Evolutionary conservation across 1,284 basidiomycete genomes (phyloP).

Genomic region (Naganishia sp.): DNA sequence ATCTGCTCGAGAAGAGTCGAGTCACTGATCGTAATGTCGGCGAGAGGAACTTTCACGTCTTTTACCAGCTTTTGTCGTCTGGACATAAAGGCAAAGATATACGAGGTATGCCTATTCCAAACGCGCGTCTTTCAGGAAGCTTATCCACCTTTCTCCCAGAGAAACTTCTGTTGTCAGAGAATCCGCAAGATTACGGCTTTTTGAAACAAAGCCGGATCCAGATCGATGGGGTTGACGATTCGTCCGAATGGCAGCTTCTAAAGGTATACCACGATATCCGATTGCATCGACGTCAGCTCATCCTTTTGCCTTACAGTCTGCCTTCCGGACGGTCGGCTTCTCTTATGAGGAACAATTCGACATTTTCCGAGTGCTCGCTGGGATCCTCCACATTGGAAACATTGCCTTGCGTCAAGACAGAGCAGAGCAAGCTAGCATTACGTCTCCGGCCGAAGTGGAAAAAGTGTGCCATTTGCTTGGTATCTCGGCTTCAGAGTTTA

Average conservation of each 20-base stretch:
- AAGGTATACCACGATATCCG: constrained; percentile 58
- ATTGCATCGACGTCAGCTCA: background rate
- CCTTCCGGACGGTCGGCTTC: constrained; percentile 86
- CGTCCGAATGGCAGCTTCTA: constrained; percentile 80
- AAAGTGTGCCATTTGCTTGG: constrained; percentile 92
- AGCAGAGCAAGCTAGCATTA: constrained; percentile 73
- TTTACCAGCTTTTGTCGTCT: constrained; percentile 84
- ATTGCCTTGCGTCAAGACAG: constrained; percentile 79
- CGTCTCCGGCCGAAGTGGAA: constrained; percentile 70
- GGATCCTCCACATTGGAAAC: constrained; percentile 94
- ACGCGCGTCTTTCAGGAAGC: background rate
- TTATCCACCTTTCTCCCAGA: constrained; percentile 56
- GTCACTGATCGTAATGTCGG: constrained; percentile 85
- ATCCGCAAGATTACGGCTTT: constrained; percentile 82
- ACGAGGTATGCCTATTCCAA: constrained; percentile 59
- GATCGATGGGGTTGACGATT: constrained; percentile 93
- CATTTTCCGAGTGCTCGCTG: constrained; percentile 90
- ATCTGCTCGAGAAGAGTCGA: constrained; percentile 94
- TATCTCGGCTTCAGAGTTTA: constrained; percentile 85
- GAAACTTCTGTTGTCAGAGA: constrained; percentile 71
- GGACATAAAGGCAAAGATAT: constrained; percentile 61
- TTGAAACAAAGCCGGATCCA: constrained; percentile 85
- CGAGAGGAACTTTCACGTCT: constrained; percentile 94
- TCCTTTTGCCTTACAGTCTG: constrained; percentile 58
- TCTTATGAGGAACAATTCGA: constrained; percentile 80